phyloP scores from a whole-genome alignment of 345 rosid genomes.

The Pugionium dolabratum region DNA sequence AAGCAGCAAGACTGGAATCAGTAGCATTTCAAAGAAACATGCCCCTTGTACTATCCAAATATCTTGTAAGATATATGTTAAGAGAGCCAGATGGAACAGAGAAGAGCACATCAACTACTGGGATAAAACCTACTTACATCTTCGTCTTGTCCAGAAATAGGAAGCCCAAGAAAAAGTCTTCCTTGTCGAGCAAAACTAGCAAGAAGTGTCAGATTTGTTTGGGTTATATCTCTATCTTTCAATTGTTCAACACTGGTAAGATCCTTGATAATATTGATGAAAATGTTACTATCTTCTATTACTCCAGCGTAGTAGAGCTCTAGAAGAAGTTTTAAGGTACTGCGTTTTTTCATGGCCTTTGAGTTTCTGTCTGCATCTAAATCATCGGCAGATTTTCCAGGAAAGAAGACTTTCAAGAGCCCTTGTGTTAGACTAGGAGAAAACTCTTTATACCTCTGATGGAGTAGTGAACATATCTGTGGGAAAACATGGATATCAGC shows the following conservation, averaged over 20 bases:
- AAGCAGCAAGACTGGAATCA: constrained; percentile 4
- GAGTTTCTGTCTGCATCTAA: constrained; percentile 77
- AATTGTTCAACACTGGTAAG: constrained; percentile 75
- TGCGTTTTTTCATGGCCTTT: constrained; percentile 95
- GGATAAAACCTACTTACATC: constrained; percentile 54
- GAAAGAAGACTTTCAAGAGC: constrained; percentile 83
- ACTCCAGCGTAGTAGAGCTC: constrained; percentile 97
- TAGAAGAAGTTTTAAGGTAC: constrained; percentile 85
- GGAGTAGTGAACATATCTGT: constrained; percentile 95
- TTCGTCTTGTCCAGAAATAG: constrained; percentile 89
- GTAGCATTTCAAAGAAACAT: constrained; percentile 10
- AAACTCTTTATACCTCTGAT: constrained; percentile 95
- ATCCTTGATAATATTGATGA: constrained; percentile 83
- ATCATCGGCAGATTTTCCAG: constrained; percentile 92
- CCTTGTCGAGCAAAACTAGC: constrained; percentile 99
- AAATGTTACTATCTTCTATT: constrained; percentile 72
- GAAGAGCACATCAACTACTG: constrained; percentile 6
- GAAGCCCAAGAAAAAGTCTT: constrained; percentile 85
- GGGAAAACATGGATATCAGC: constrained; percentile 36
- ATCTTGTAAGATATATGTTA: constrained; percentile 2
- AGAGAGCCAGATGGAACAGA: constrained; percentile 14
- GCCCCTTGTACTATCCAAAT: constrained; percentile 10
- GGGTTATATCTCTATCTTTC: constrained; percentile 92
- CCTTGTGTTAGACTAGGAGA: constrained; percentile 86
- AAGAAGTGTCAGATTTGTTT: constrained; percentile 87